phyloP scores from a whole-genome alignment of 805 yeast genomes.

The Sugiyamaella qingdaonensis region DNA sequence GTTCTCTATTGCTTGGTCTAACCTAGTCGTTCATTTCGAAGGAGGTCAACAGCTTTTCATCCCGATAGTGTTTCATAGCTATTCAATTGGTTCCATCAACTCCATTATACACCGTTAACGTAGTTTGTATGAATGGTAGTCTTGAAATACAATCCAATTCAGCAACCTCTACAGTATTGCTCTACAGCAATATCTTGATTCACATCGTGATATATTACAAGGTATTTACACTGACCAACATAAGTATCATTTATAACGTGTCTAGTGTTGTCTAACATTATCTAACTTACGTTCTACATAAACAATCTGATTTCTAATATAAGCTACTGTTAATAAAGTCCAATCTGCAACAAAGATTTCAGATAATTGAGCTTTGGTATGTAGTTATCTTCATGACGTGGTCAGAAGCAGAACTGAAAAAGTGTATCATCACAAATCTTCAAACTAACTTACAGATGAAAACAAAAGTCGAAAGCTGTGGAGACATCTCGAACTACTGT shows the following conservation, averaged over 20 bases:
- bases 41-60: slow-evolving; percentile 10
- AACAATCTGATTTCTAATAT: no score
- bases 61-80: no score
- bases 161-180: no score
- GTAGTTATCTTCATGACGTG: slow-evolving; percentile 65
- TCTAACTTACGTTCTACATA: no score
- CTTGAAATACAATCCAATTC: no score
- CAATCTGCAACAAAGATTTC: not conserved
- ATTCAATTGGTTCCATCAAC: not conserved
- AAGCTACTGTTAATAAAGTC: no score
- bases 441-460: slow-evolving; percentile 1
- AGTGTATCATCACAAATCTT: slow-evolving; percentile 56
- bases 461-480: slow-evolving; percentile 13
- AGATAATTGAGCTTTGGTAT: slow-evolving; percentile 21
- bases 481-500: not conserved
- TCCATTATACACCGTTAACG: not conserved
- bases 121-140: no score
- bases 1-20: not conserved
- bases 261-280: no score
- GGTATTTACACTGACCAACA: no score
- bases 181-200: no score
- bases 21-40: slow-evolving; percentile 17
- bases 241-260: no score
- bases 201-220: no score
- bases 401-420: slow-evolving; percentile 98